Evolutionary conservation across 805 yeast species (phyloP).

Genomic region (Scheffersomyces ergatensis): DNA sequence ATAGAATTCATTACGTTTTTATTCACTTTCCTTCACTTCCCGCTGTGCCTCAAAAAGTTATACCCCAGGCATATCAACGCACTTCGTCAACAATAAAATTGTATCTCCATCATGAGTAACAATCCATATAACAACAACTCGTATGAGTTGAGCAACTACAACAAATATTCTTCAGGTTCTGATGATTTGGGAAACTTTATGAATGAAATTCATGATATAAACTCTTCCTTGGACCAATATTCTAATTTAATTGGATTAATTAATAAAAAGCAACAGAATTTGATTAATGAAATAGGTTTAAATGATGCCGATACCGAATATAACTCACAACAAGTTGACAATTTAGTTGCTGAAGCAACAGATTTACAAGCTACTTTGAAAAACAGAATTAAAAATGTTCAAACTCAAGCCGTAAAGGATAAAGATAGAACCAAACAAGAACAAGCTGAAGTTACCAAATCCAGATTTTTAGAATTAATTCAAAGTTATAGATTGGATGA

Average conservation of each 20-base stretch:
- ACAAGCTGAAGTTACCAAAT: constrained; percentile 87
- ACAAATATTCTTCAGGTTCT: constrained; percentile 21
- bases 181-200: constrained; percentile 44
- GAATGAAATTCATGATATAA: constrained; percentile 45
- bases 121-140: constrained; percentile 7
- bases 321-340: constrained; percentile 73
- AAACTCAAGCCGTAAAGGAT: constrained; percentile 57
- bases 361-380: constrained; percentile 75
- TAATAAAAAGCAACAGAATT: constrained; percentile 38
- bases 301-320: constrained; percentile 47
- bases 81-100: too few species aligned
- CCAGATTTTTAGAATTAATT: constrained; percentile 79
- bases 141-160: constrained; percentile 26
- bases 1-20: too few species aligned
- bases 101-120: too few species aligned
- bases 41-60: too few species aligned
- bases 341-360: constrained; percentile 72
- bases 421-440: constrained; percentile 76
- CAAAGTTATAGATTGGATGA: constrained; percentile 86
- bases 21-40: too few species aligned
- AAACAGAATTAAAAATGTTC: constrained; percentile 71
- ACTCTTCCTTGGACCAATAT: constrained; percentile 41
- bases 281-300: constrained; percentile 40
- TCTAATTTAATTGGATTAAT: constrained; percentile 36
- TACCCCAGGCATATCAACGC: too few species aligned